Conservation (phyloP, 306 rosid genomes). For the Inga leiocalycina region DNA sequence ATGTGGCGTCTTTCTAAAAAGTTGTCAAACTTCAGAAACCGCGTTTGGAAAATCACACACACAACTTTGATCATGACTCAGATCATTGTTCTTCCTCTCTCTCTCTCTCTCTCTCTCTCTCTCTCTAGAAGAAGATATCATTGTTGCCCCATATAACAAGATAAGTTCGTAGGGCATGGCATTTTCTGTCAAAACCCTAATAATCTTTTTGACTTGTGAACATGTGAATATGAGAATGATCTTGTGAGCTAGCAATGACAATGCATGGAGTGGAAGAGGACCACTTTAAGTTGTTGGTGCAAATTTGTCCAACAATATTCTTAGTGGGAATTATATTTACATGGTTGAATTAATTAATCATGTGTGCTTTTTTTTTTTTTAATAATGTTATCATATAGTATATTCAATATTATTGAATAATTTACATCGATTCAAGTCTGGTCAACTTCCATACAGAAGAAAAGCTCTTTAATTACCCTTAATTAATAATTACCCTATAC, state of each 20-base stretch:
- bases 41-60: background rate
- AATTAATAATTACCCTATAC: no score
- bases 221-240: background rate
- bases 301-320: no score
- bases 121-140: background rate
- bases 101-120: background rate
- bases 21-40: slow-evolving; percentile 29
- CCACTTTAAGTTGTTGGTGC: background rate
- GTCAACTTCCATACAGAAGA: no score
- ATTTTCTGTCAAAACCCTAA: background rate
- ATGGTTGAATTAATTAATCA: no score
- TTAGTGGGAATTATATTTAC: no score
- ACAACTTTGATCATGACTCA: background rate
- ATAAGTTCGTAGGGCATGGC: background rate
- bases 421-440: background rate
- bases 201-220: background rate
- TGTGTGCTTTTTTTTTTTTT: no score
- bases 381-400: background rate
- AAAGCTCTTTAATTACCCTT: no score
- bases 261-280: slow-evolving; percentile 23
- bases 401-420: background rate
- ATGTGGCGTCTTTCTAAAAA: slow-evolving; percentile 33
- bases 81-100: background rate
- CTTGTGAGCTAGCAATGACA: slow-evolving; percentile 8
- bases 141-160: background rate